Conservation (phyloP, 306 rosid species). For the Gleditsia sinensis region DNA sequence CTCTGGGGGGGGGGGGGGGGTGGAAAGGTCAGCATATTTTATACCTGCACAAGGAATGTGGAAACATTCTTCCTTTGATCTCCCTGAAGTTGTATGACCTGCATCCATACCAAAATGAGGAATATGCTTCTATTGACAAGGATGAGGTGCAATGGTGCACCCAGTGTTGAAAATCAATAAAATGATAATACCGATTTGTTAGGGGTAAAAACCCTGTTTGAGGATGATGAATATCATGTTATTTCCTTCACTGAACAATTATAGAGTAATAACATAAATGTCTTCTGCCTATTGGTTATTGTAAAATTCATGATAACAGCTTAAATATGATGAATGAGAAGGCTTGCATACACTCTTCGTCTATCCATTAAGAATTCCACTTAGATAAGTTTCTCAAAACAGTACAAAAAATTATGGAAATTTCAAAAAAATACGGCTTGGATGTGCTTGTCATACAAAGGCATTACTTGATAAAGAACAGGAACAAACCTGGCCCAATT, state of each 20-base stretch:
- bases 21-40: neutral
- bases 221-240: neutral
- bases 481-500: conserved; percentile 13
- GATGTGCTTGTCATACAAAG: neutral
- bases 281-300: neutral
- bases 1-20: no score
- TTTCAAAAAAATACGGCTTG: neutral
- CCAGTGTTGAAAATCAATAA: no score
- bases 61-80: conserved; percentile 65
- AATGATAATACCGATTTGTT: neutral
- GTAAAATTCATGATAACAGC: no score
- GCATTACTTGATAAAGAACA: neutral
- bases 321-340: no score
- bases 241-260: neutral
- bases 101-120: conserved; percentile 22
- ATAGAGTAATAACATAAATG: neutral
- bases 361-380: no score
- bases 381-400: no score
- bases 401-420: no score
- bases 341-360: no score
- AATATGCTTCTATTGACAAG: conserved; percentile 5
- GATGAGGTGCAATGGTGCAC: neutral
- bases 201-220: neutral
- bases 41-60: conserved; percentile 65
- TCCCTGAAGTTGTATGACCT: conserved; percentile 72